A percentile compares a stretch with the other conserved stretches of the same genome.
Evolutionary conservation across 768 basidiomycete species (phyloP).

Genomic region (Rhizopogon roseolus): DNA sequence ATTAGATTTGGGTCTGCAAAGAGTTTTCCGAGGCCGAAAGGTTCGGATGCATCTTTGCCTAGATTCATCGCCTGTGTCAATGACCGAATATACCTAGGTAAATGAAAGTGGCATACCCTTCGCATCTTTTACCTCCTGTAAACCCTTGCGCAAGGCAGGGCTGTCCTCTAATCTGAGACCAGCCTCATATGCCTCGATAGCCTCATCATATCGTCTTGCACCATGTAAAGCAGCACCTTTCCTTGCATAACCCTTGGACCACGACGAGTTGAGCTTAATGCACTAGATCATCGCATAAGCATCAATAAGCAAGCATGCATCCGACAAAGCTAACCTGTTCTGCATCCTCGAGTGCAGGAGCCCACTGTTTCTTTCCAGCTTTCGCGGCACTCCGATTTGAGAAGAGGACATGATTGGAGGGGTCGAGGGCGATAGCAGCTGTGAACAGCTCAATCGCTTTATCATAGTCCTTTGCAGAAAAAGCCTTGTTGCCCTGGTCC

Average conservation of each 20-base stretch:
- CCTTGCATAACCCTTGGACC: conserved; percentile 88
- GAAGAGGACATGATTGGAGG: conserved; percentile 82
- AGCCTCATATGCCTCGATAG: conserved; percentile 76
- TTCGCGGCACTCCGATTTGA: conserved; percentile 92
- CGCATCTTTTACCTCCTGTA: conserved; percentile 84
- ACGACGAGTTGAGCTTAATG: conserved; percentile 70
- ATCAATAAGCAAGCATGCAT: conserved; percentile 1
- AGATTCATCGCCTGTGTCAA: background rate
- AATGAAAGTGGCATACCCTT: conserved; percentile 45
- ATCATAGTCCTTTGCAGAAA: conserved; percentile 89
- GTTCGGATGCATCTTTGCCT: conserved; percentile 36
- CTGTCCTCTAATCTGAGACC: conserved; percentile 83
- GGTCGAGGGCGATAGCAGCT: conserved; percentile 79
- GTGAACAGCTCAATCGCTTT: conserved; percentile 80
- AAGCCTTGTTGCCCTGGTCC: conserved; percentile 93
- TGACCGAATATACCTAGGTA: background rate
- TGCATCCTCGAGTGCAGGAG: conserved; percentile 78
- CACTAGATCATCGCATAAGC: conserved; percentile 43
- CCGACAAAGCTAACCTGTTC: conserved; percentile 59
- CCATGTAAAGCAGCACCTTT: conserved; percentile 95
- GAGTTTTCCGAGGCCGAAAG: conserved; percentile 63
- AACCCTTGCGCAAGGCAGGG: conserved; percentile 77
- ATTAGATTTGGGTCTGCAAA: conserved; percentile 83
- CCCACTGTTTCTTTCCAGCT: conserved; percentile 78
- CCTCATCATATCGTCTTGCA: conserved; percentile 70